A percentile compares a stretch with the other conserved stretches of the same genome.
Evolutionary conservation across 306 rosid genomes (phyloP).

Genomic region (Cucumis hystrix): DNA sequence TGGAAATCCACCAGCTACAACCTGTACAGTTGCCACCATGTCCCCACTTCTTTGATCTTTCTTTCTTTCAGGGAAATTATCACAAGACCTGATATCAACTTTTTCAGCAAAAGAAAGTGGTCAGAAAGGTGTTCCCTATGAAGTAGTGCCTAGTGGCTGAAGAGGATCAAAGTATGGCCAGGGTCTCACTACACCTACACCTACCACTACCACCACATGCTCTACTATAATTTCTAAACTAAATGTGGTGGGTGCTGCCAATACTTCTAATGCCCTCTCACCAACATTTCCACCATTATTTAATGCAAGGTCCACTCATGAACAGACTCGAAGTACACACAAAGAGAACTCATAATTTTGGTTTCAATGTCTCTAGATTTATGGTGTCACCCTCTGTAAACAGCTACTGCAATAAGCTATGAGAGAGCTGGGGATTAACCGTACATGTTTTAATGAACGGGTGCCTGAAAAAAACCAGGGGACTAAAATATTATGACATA

Average conservation of each 20-base stretch:
- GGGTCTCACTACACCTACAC: not conserved
- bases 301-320: not conserved
- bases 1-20: not conserved
- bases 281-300: constrained; percentile 5
- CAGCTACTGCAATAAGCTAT: not conserved
- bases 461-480: not conserved
- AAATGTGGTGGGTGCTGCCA: not conserved
- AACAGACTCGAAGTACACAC: constrained; percentile 6
- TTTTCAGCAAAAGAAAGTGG: not conserved
- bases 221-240: not conserved
- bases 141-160: not conserved
- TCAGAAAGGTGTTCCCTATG: not conserved
- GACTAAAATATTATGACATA: not conserved
- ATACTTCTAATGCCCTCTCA: not conserved
- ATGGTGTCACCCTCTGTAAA: not conserved
- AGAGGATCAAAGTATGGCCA: not conserved
- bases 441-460: not conserved
- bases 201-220: not conserved
- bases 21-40: not conserved
- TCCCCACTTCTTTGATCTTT: not conserved
- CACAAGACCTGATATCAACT: not conserved
- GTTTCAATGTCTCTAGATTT: not conserved
- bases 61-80: not conserved
- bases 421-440: not conserved
- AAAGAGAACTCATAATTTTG: not conserved